Evolutionary conservation across 345 rosid genomes (phyloP).

Genomic region (Euphorbia pulcherrima): DNA sequence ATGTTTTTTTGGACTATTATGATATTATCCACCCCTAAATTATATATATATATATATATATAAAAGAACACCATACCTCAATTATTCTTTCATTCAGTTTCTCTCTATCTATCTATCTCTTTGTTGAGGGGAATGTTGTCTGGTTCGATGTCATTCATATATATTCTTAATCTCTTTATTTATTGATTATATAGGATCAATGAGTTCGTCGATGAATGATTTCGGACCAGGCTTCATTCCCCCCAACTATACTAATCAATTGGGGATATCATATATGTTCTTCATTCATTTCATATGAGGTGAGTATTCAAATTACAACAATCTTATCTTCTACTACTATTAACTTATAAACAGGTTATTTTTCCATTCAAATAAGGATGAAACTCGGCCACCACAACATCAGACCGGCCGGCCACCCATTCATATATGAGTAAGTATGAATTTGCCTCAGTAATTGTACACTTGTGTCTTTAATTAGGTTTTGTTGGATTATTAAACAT

Average conservation of each 20-base stretch:
- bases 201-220: constrained; percentile 43
- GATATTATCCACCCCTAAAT: background rate
- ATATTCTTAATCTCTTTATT: background rate
- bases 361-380: background rate
- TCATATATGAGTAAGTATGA: background rate
- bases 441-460: no score
- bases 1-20: no score
- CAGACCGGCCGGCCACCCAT: background rate
- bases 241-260: constrained; percentile 52
- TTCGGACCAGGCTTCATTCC: constrained; percentile 99
- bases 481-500: no score
- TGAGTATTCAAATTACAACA: no score
- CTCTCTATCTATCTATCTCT: constrained; percentile 11
- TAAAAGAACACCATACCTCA: constrained; percentile 34
- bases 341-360: no score
- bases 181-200: no score
- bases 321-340: no score
- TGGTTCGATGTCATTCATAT: constrained; percentile 67
- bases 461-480: no score
- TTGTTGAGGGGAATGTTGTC: constrained; percentile 74
- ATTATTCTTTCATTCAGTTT: constrained; percentile 15
- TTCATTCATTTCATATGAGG: no score
- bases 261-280: no score
- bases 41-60: no score
- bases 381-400: background rate